phyloP scores from a whole-genome alignment of 805 yeast species.

The Pichia occidentalis region DNA sequence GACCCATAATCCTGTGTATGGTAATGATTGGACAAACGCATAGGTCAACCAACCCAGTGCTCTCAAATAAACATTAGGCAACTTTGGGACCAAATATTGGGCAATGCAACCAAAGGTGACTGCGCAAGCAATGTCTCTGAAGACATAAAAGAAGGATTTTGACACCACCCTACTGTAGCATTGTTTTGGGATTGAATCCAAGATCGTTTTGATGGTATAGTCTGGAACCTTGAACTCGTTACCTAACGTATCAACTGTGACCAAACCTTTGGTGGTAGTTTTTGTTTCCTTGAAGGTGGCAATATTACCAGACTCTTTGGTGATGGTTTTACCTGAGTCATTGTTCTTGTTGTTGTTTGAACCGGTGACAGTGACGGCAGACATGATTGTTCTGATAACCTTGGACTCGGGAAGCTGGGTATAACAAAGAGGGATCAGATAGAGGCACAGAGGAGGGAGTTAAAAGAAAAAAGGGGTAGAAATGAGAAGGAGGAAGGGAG shows the following conservation, averaged over 20 bases:
- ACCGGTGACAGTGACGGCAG: conserved; percentile 31
- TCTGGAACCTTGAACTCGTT: conserved; percentile 68
- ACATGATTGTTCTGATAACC: conserved; percentile 18
- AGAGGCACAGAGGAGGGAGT: background rate
- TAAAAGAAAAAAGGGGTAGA: background rate
- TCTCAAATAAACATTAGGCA: conserved; percentile 40
- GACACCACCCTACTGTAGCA: conserved; percentile 61
- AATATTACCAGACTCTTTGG: conserved; percentile 37
- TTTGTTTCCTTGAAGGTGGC: conserved; percentile 29
- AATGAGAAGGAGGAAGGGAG: background rate
- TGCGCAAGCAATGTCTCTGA: conserved; percentile 53
- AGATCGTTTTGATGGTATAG: conserved; percentile 66
- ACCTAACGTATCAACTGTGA: conserved; percentile 56
- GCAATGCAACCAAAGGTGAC: conserved; percentile 47
- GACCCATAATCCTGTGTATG: conserved; percentile 78
- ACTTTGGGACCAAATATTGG: conserved; percentile 44
- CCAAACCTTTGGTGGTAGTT: conserved; percentile 25
- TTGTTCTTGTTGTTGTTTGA: conserved; percentile 14
- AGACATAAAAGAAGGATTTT: conserved; percentile 56
- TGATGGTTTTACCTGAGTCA: conserved; percentile 16
- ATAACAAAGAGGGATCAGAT: background rate
- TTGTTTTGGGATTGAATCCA: conserved; percentile 64
- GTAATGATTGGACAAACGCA: conserved; percentile 50
- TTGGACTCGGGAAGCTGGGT: background rate
- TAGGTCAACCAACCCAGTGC: conserved; percentile 54